Conservation (phyloP, 1,284 basidiomycete genomes). For the Wolfiporia cocos region DNA sequence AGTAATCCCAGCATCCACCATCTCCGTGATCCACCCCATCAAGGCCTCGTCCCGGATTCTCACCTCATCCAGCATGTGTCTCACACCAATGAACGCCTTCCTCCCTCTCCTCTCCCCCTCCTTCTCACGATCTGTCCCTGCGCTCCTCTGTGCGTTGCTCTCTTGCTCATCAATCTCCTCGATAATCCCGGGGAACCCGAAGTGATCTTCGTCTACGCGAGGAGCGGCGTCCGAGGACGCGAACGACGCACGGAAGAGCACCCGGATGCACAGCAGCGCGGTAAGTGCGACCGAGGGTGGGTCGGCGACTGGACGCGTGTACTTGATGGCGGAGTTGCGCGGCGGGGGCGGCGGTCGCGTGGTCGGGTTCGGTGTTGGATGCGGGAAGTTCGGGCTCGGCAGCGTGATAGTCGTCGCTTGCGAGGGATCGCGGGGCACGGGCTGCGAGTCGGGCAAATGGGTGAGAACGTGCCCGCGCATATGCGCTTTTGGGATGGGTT, state of each 20-base stretch:
- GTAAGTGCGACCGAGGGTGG: slow-evolving; percentile 70
- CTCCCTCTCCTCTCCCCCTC: slow-evolving; percentile 65
- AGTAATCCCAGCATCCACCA: slow-evolving; percentile 54
- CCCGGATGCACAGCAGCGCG: slow-evolving; percentile 67
- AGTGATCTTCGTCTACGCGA: slow-evolving; percentile 69
- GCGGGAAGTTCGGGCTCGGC: slow-evolving; percentile 41
- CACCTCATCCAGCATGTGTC: slow-evolving; percentile 57
- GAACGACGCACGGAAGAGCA: slow-evolving; percentile 71
- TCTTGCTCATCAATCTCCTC: slow-evolving; percentile 60
- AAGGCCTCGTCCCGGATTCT: slow-evolving; percentile 64
- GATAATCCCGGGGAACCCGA: slow-evolving; percentile 73
- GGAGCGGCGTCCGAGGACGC: slow-evolving; percentile 65
- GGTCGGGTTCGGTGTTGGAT: slow-evolving; percentile 57
- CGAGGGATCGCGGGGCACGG: slow-evolving; percentile 47
- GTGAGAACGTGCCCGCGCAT: slow-evolving; percentile 67
- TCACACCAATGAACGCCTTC: slow-evolving; percentile 60
- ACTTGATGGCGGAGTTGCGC: slow-evolving; percentile 49
- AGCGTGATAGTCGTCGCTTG: slow-evolving; percentile 67
- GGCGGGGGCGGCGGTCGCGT: slow-evolving; percentile 57
- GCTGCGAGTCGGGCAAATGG: slow-evolving; percentile 56
- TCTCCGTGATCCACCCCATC: slow-evolving; percentile 74
- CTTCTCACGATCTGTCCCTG: slow-evolving; percentile 38
- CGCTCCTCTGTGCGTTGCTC: slow-evolving; percentile 27
- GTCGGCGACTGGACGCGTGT: slow-evolving; percentile 49
- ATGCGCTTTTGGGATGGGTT: slow-evolving; percentile 37